Conservation (phyloP, 345 rosid genomes). For the Eucalyptus guilfoylei region DNA sequence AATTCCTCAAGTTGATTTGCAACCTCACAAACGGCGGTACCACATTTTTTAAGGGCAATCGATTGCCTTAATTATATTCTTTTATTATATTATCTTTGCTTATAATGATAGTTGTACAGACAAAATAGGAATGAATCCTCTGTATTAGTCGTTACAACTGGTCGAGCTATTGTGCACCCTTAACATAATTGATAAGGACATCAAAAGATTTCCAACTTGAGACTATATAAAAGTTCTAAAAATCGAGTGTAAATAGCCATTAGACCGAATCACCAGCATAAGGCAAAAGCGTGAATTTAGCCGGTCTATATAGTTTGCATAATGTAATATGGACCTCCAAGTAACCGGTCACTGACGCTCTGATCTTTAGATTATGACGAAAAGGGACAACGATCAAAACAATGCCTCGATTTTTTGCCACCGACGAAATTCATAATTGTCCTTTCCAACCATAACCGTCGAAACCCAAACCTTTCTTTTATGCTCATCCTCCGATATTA, state of each 20-base stretch:
- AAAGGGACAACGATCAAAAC: neutral
- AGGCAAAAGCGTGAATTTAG: neutral
- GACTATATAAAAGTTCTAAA: too few species aligned
- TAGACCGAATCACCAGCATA: neutral
- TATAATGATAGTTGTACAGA: neutral
- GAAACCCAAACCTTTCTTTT: too few species aligned
- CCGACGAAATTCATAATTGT: neutral
- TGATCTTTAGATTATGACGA: neutral
- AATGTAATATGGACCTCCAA: neutral
- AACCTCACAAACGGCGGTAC: neutral
- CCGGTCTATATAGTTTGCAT: neutral
- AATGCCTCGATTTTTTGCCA: neutral
- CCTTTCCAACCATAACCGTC: too few species aligned
- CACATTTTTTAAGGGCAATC: neutral
- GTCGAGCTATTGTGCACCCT: neutral
- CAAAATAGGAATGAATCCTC: neutral
- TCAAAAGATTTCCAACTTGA: neutral
- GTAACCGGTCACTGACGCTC: neutral
- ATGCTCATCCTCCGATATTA: too few species aligned
- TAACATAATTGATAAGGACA: neutral
- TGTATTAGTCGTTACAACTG: neutral
- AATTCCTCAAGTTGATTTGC: neutral
- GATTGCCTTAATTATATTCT: neutral
- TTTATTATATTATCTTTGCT: neutral
- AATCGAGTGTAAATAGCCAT: neutral